A percentile compares a stretch with the other conserved stretches of the same genome.
These are phyloP conservation scores for Dendrobium huoshanense DNA, from an alignment of 106 monocot genomes.

Conservation along the genomic window DNA sequence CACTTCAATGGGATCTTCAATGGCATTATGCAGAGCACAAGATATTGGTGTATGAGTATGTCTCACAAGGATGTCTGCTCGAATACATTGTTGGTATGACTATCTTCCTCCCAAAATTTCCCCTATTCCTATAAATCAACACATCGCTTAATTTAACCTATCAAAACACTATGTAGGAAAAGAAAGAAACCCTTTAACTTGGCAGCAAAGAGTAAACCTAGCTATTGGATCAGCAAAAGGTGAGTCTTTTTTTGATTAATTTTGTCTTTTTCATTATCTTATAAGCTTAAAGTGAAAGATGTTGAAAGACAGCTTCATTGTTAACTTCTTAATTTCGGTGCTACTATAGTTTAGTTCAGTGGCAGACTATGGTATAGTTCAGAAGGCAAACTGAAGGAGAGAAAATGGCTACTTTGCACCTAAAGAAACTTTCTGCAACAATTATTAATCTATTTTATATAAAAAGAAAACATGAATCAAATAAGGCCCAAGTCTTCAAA, in stretches of 20 bases:
- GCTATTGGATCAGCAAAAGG: constrained; percentile 43
- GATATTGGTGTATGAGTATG: constrained; percentile 43
- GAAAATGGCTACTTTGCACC: too few species aligned
- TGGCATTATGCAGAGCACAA: constrained; percentile 17
- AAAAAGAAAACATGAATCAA: too few species aligned
- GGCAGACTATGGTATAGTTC: too few species aligned
- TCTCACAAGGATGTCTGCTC: constrained; percentile 27
- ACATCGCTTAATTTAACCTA: neutral
- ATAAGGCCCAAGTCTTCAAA: too few species aligned
- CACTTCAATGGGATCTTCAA: neutral
- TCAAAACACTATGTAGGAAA: constrained; percentile 3
- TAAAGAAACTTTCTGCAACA: too few species aligned
- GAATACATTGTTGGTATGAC: constrained; percentile 31
- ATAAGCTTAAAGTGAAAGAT: neutral
- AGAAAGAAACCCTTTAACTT: constrained; percentile 15
- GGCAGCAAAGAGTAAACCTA: constrained; percentile 31
- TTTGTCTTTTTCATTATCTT: neutral
- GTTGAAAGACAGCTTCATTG: neutral
- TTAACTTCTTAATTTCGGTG: too few species aligned
- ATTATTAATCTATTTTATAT: too few species aligned
- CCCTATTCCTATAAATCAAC: neutral
- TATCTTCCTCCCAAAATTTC: neutral
- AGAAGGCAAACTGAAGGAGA: too few species aligned
- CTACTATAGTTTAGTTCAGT: too few species aligned
- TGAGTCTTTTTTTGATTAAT: neutral